Evolutionary conservation across 352 stramenopile genomes (phyloP), one percentile per base, ranked within the genome.

Genomic region (Phytophthora niederhauseri): DNA sequence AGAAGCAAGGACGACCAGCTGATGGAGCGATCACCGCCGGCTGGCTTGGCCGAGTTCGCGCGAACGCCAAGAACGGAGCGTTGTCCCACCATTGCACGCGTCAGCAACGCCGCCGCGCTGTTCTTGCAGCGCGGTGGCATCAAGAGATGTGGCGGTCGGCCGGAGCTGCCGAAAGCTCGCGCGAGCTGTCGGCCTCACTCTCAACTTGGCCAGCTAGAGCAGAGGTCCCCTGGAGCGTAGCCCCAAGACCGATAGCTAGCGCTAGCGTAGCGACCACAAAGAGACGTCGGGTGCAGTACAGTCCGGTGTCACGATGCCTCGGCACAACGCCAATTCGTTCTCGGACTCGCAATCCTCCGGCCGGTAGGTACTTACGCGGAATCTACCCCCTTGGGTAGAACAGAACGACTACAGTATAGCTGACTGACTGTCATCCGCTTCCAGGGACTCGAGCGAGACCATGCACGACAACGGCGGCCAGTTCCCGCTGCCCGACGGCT

Each of bases 401-500:
- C 7, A 34, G 30, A 34, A 34, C 7, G 30, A 34, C 30, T 34
- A 4, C 22, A 26, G 22, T 26, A 26, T 26, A 26, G 22, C 20
- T 57, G 1, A 61, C 31, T 67, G 20, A 64, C 58, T 5, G 19
- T 20, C 6, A 34, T 34, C 30, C 30, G n/a, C 14, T 59, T 30
- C 15, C 36, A 77, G 66, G 12, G 51, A 60, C 22, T 22, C 22
- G 3, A 17, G 65, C 20, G 30, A 64, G 28, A 50, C 26, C 5
- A 66, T 78, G 61, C 57, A 66, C 57, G 61, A 77, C 57, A 77
- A 77, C 30, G 61, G 57, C 20, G 68, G 63, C 22, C 57, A 73
- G 2, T 87, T 83, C 63, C 80, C 80, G 14, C 60, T 88, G 34
- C 75, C 77, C 2, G 73, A 80, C 22, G 66, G 64, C 57, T 81